Evolutionary conservation across 2,329 filamentous ascomycete species (phyloP), one percentile per base, ranked within the genome.

Genomic region (Capronia epimyces): DNA sequence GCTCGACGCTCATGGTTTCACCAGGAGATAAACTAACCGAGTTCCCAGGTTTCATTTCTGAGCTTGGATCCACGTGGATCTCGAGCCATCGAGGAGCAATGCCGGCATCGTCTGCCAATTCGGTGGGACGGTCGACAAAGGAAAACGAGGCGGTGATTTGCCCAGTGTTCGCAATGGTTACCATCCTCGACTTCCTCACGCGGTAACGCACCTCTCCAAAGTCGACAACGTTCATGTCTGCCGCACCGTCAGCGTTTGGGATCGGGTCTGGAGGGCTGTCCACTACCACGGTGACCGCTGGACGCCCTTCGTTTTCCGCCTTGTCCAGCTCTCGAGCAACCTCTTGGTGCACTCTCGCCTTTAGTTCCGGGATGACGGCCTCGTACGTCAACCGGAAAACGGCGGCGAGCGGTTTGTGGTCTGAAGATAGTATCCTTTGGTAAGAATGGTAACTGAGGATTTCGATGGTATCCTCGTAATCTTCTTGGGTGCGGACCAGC

Each of bases 121-220:
- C 52, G 7, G 43, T n/a, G 16, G 58, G 60, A 63, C 68, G 66
- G 27, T 89, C 84, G 1, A 90, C 81, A 65, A 98, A 95, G 1
- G 78, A 79, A 62, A 96, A 85, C 0, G 76, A 86, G 0, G 93
- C 90, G 2, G 83, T 69, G 0, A 94, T 88, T 22, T 88, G 79
- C 2, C 93, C 86, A 0, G 93, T 98, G 61, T 98, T 98, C 21
- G 93, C 93, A 49, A 98, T 81, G 0, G 90, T 97, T 37, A 97
- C 66, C 2, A 76, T 80, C 3, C 84, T 78, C 7, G 74, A 76
- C 59, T 85, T 81, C 6, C 75, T 79, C 52, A 84, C 79, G 32
- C 84, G 75, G 62, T 86, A 94, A 2, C 77, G 74, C 1, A 96
- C 73, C 2, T 83, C 73, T 0, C 89, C 90, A 66, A 97, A 93